phyloP scores from a whole-genome alignment of 2,329 filamentous ascomycete genomes.

The Didymella exigua region DNA sequence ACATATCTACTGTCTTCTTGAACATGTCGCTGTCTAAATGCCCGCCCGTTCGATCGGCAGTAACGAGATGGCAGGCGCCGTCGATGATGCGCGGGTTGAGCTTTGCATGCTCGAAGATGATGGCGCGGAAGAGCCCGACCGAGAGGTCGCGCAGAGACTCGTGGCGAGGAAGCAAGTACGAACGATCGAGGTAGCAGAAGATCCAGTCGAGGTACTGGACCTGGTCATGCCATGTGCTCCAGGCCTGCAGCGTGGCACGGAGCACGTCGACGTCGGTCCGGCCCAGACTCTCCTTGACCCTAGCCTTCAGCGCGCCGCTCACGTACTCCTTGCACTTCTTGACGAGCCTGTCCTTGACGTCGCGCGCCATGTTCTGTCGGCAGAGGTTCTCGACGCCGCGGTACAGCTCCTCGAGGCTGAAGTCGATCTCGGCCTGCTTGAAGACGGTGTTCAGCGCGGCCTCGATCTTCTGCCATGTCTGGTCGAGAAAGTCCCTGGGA shows the following conservation, averaged over 20 bases:
- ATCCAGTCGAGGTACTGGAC: conserved; percentile 80
- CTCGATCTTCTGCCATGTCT: conserved; percentile 75
- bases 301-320: conserved; percentile 59
- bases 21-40: conserved; percentile 68
- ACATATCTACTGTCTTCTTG: conserved; percentile 76
- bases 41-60: conserved; percentile 67
- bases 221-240: conserved; percentile 80
- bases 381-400: conserved; percentile 91
- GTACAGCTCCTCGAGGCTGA: conserved; percentile 87
- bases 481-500: conserved; percentile 77
- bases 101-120: conserved; percentile 60
- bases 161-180: conserved; percentile 78
- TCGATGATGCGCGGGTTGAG: conserved; percentile 63
- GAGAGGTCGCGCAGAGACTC: conserved; percentile 83
- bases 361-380: conserved; percentile 72
- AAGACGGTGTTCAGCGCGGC: conserved; percentile 77
- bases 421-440: conserved; percentile 60
- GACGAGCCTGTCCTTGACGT: conserved; percentile 70
- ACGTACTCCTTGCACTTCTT: conserved; percentile 70
- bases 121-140: conserved; percentile 72
- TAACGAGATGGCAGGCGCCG: conserved; percentile 78
- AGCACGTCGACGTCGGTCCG: conserved; percentile 69
- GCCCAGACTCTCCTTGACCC: conserved; percentile 62
- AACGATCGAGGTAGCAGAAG: conserved; percentile 92
- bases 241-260: conserved; percentile 64